Evolutionary conservation across 495 filamentous ascomycete genomes (phyloP).

Genomic region (Choiromyces venosus): DNA sequence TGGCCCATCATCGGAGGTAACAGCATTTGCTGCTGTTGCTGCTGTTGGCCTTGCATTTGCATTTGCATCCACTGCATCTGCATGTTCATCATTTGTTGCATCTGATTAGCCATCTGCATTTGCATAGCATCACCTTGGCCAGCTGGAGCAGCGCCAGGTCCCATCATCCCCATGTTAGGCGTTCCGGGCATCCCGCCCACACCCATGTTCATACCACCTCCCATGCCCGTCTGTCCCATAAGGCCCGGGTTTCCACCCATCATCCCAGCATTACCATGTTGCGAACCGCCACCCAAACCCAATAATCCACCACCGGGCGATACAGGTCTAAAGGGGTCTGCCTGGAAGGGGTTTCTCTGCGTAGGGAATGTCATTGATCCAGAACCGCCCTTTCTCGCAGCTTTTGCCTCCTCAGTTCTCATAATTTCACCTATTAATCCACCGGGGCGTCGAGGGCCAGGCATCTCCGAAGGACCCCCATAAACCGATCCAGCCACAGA

Average conservation of each 20-base stretch:
- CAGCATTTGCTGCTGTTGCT: constrained; percentile 31
- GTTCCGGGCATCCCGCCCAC: constrained; percentile 45
- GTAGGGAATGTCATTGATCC: constrained; percentile 25
- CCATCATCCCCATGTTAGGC: constrained; percentile 41
- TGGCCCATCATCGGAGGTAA: constrained; percentile 35
- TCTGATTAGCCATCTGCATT: constrained; percentile 79
- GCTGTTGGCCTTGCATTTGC: constrained; percentile 40
- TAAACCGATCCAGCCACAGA: constrained; percentile 45
- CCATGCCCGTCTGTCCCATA: constrained; percentile 39
- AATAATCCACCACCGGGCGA: constrained; percentile 44
- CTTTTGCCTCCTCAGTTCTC: constrained; percentile 44
- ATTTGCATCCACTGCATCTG: constrained; percentile 38
- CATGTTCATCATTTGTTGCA: constrained; percentile 60
- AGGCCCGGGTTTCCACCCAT: constrained; percentile 40
- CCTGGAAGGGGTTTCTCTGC: constrained; percentile 33
- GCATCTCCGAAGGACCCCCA: constrained; percentile 44
- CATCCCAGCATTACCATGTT: constrained; percentile 48
- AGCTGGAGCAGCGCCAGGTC: constrained; percentile 47
- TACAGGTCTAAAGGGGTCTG: constrained; percentile 41
- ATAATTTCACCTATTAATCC: constrained; percentile 91
- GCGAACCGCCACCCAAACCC: constrained; percentile 41
- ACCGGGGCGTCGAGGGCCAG: constrained; percentile 50
- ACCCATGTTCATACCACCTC: constrained; percentile 22
- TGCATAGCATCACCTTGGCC: constrained; percentile 65
- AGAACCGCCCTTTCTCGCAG: constrained; percentile 31